Base-by-base conservation (phyloP, 164 flowering plant genomes). In the Berberis thunbergii region DNA sequence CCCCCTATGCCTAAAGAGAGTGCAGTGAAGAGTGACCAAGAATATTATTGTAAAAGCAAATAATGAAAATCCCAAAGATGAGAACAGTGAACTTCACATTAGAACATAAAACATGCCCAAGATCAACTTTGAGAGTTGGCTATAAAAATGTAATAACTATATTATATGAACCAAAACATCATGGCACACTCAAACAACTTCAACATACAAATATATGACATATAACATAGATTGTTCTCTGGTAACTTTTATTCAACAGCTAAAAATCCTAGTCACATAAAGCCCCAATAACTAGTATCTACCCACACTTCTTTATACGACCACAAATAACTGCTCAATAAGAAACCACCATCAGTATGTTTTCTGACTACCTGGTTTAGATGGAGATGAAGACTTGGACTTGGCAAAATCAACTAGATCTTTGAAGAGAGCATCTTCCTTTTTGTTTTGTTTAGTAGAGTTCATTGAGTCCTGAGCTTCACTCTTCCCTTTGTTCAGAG, bases 331-430 rank as follows among this genome's bases (percentile, higher is more conserved):
- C 8, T 39, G 12, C 13, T 48, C 38, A 6, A 13, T 8, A 41
- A 59, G 57, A 61, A 72, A 43, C 61, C 67, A 59, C 48, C 26
- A 26, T 77, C 75, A 82, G 48, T 53, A 72, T 63, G 86, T 70
- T 70, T 83, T 75, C 56, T 82, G 77, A 55, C 59, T 62, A 49
- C 58, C 82, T 86, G 6, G 89, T 74, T 42, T 26, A 26, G 87
- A 62, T 62, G 65, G 8, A 0, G 85, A 63, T 0, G 96, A 76
- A 8, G 97, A 75, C 79, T 87, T 94, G 74, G 91, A 71, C 77
- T 79, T 94, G 0, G 97, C 97, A 69, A 94, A 94, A 81, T 94
- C 96, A 64, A 94, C 85, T 69, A 94, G 67, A 66, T 76, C 79
- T 64, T 73, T 74, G 79, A 94, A 94, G 9, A 94, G 86, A 6